A percentile compares a stretch with the other conserved stretches of the same genome.
phyloP scores from a whole-genome alignment of 2,329 filamentous ascomycete species.

The Stromatinia cepivora region DNA sequence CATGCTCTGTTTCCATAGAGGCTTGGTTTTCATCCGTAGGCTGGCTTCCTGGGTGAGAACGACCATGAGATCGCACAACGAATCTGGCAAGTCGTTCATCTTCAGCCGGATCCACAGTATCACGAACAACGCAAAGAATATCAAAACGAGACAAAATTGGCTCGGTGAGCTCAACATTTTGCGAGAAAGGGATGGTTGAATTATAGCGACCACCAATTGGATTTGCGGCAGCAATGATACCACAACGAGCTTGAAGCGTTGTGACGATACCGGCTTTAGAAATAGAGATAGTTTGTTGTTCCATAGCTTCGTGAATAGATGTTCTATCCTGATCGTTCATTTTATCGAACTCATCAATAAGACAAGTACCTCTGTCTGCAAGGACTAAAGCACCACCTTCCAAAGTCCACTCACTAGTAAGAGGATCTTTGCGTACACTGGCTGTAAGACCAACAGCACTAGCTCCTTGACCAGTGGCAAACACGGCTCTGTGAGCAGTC shows the following conservation, averaged over 20 bases:
- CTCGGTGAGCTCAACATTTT: conserved; percentile 96
- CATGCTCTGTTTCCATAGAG: conserved; percentile 64
- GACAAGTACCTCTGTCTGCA: conserved; percentile 88
- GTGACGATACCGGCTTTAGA: conserved; percentile 98
- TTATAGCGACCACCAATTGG: conserved; percentile 96
- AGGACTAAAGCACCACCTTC: conserved; percentile 95
- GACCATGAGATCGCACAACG: conserved; percentile 90
- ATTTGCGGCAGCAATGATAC: conserved; percentile 95
- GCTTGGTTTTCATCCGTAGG: conserved; percentile 48
- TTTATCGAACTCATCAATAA: conserved; percentile 99
- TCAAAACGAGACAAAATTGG: conserved; percentile 98
- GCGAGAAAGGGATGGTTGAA: conserved; percentile 89
- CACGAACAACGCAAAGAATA: conserved; percentile 91
- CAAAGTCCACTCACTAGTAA: conserved; percentile 96
- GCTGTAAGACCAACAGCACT: conserved; percentile 97
- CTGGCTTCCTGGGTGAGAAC: conserved; percentile 72
- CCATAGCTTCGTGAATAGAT: conserved; percentile 99
- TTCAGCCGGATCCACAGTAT: conserved; percentile 88
- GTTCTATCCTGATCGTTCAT: conserved; percentile 99
- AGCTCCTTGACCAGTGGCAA: conserved; percentile 95
- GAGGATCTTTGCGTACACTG: conserved; percentile 89
- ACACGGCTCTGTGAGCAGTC: conserved; percentile 93
- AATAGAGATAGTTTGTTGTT: conserved; percentile 99
- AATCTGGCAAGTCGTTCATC: conserved; percentile 93
- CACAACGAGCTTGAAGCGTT: conserved; percentile 91